A percentile compares a stretch with the other conserved stretches of the same genome.
Conservation (phyloP, 2,329 filamentous ascomycete species). For the Acrodontium crateriforme region DNA sequence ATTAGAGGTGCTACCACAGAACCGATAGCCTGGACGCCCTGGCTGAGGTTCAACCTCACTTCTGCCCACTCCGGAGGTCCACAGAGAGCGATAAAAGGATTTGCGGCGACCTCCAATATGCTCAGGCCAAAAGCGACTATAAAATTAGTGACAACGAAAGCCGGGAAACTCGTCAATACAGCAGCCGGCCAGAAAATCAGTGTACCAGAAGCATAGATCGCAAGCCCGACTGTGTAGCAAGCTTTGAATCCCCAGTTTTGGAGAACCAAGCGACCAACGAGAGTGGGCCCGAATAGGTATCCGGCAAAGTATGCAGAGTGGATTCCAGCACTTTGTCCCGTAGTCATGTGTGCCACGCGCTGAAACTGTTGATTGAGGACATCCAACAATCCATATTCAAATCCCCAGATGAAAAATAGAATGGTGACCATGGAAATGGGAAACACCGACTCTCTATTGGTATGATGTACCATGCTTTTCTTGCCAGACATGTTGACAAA, state of each 20-base stretch:
- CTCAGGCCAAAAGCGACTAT: constrained; percentile 48
- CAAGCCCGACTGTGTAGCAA: constrained; percentile 46
- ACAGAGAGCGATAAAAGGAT: constrained; percentile 49
- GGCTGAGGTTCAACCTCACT: constrained; percentile 45
- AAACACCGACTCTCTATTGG: constrained; percentile 50
- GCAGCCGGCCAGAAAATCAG: constrained; percentile 53
- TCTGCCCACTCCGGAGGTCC: constrained; percentile 48
- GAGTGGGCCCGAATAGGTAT: constrained; percentile 56
- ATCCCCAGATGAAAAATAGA: constrained; percentile 79
- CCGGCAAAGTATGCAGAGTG: constrained; percentile 58
- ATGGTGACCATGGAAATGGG: constrained; percentile 64
- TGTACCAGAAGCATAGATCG: constrained; percentile 48
- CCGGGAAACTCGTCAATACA: constrained; percentile 45
- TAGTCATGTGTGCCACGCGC: constrained; percentile 45
- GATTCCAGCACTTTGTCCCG: constrained; percentile 50
- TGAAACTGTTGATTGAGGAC: constrained; percentile 63
- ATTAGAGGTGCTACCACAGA: constrained; percentile 46
- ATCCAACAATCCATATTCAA: constrained; percentile 78
- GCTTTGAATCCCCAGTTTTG: constrained; percentile 49
- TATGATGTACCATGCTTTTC: constrained; percentile 57
- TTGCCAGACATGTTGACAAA: constrained; percentile 58
- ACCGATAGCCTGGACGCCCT: constrained; percentile 48
- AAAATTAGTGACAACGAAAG: constrained; percentile 49
- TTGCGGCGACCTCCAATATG: constrained; percentile 45
- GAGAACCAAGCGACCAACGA: constrained; percentile 47